These are phyloP conservation scores for Coffea eugenioides DNA, from an alignment of 257 asterid genomes.

Conservation along the genomic window DNA sequence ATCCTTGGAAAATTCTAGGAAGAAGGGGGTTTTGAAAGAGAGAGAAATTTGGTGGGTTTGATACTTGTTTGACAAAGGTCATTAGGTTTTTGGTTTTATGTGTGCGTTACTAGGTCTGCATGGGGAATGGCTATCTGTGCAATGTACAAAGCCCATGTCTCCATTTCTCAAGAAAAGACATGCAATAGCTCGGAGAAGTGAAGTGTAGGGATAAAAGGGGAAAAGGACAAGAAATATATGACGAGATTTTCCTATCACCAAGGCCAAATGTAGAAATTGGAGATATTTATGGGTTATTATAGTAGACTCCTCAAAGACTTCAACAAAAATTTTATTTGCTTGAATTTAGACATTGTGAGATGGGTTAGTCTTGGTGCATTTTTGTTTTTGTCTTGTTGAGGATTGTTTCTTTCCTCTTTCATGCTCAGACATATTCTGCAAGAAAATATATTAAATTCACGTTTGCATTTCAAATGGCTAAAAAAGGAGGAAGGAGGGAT, in stretches of 20 bases:
- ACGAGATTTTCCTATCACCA: conserved; percentile 2
- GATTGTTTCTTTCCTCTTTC: background rate
- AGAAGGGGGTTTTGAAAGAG: background rate
- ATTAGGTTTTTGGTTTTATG: conserved; percentile 4
- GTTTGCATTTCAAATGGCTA: background rate
- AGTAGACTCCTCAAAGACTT: background rate
- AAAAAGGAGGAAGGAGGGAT: no score
- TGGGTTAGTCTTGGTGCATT: background rate
- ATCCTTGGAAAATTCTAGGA: background rate
- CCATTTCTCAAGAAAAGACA: conserved; percentile 21
- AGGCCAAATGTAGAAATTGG: conserved; percentile 1
- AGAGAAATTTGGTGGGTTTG: background rate
- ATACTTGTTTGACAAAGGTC: conserved; percentile 6
- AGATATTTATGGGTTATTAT: conserved; percentile 10
- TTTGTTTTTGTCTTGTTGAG: conserved; percentile 6
- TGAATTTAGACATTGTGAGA: background rate
- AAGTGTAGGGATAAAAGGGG: conserved; percentile 1
- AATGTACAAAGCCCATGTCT: background rate
- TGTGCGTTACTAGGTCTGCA: conserved; percentile 16
- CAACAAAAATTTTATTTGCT: background rate
- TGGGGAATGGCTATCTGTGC: background rate
- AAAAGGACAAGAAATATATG: background rate
- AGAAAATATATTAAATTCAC: no score
- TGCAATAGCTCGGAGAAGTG: conserved; percentile 10
- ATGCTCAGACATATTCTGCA: background rate